phyloP scores from a whole-genome alignment of 768 basidiomycete genomes.

The Leucogyrophana mollusca region DNA sequence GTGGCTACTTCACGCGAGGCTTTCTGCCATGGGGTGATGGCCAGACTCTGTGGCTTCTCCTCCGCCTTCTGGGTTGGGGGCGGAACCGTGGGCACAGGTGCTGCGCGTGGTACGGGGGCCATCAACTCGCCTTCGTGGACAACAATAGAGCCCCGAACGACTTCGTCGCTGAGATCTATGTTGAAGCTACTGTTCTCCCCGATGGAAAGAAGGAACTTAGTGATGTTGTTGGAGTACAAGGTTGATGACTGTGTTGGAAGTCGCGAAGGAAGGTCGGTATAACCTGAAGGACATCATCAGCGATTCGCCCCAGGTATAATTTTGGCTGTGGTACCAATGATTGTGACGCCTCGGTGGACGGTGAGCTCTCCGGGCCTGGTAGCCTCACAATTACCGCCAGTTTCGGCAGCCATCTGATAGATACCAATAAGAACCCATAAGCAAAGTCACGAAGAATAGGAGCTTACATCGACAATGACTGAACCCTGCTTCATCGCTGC shows the following conservation, averaged over 20 bases:
- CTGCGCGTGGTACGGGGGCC: conserved; percentile 64
- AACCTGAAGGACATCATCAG: conserved; percentile 44
- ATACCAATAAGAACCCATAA: conserved; percentile 11
- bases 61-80: conserved; percentile 49
- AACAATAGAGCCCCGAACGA: conserved; percentile 78
- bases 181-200: conserved; percentile 60
- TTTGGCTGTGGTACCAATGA: conserved; percentile 61
- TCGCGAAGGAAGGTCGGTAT: conserved; percentile 84
- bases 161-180: conserved; percentile 79
- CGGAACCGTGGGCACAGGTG: conserved; percentile 58
- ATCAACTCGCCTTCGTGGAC: conserved; percentile 65
- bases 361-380: conserved; percentile 75
- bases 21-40: conserved; percentile 87
- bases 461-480: conserved; percentile 68
- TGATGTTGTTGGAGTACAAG: conserved; percentile 88
- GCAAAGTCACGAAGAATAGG: background rate
- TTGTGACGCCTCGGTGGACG: conserved; percentile 72
- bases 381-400: conserved; percentile 87
- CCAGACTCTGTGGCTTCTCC: conserved; percentile 44
- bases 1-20: conserved; percentile 70
- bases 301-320: conserved; percentile 4
- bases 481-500: conserved; percentile 92
- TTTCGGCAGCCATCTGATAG: conserved; percentile 68
- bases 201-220: conserved; percentile 84
- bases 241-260: conserved; percentile 88